Evolutionary conservation across 1,284 basidiomycete genomes (phyloP).

Genomic region (Exsudoporus floridanus): DNA sequence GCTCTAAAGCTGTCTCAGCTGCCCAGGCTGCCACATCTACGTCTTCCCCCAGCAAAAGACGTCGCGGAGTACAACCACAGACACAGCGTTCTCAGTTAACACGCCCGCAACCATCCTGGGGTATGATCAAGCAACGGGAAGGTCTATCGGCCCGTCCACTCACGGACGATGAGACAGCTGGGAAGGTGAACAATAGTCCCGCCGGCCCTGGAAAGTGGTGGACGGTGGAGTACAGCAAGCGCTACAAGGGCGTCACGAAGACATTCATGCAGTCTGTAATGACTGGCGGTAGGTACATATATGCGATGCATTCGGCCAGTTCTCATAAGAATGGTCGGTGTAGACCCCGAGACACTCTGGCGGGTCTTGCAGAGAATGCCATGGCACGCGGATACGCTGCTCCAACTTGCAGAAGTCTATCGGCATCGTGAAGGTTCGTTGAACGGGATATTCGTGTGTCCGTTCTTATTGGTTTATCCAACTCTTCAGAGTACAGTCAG

Average conservation of each 20-base stretch:
- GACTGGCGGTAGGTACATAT: slow-evolving; percentile 63
- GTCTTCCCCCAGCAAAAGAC: slow-evolving; percentile 33
- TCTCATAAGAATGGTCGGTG: background rate
- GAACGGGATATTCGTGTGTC: background rate
- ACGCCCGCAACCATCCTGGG: slow-evolving; percentile 62
- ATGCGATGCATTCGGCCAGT: background rate
- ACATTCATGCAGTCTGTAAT: slow-evolving; percentile 79
- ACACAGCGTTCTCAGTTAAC: slow-evolving; percentile 60
- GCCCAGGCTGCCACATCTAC: slow-evolving; percentile 41
- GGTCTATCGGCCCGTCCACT: slow-evolving; percentile 67
- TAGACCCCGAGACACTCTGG: slow-evolving; percentile 71
- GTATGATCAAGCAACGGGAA: slow-evolving; percentile 60
- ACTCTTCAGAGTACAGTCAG: slow-evolving; percentile 67
- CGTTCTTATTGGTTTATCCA: background rate
- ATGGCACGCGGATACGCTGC: slow-evolving; percentile 89
- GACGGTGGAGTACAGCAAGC: slow-evolving; percentile 82
- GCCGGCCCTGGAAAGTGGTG: slow-evolving; percentile 71
- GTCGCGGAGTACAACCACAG: slow-evolving; percentile 29
- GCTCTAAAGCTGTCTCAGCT: slow-evolving; percentile 77
- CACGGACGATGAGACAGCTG: slow-evolving; percentile 52
- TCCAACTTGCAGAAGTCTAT: slow-evolving; percentile 84
- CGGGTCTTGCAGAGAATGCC: slow-evolving; percentile 56
- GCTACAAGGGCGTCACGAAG: slow-evolving; percentile 77
- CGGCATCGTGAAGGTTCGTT: slow-evolving; percentile 77
- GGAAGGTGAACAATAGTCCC: slow-evolving; percentile 44